Conservation (phyloP, 768 basidiomycete species). For the Amanita exitialis region DNA sequence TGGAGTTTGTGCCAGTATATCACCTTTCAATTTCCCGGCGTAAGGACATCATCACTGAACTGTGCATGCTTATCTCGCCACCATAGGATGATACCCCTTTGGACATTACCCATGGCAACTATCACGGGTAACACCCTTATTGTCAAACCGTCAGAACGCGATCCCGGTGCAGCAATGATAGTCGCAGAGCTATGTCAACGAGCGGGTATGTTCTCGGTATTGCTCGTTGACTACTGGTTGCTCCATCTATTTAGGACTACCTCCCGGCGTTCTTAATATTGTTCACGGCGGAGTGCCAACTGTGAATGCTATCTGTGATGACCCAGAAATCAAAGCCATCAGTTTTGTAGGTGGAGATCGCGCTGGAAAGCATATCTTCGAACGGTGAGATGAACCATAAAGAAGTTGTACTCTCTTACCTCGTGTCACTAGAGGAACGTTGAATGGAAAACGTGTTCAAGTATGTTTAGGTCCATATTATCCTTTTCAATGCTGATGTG, state of each 20-base stretch:
- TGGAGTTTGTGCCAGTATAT: conserved; percentile 80
- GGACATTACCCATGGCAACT: conserved; percentile 87
- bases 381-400: conserved; percentile 37
- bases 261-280: conserved; percentile 84
- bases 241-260: conserved; percentile 39
- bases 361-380: conserved; percentile 91
- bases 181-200: conserved; percentile 90
- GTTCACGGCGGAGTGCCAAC: conserved; percentile 87
- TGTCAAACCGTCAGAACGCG: conserved; percentile 92
- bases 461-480: conserved; percentile 18
- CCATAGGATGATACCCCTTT: conserved; percentile 86
- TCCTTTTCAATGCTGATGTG: not conserved
- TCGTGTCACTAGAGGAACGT: conserved; percentile 48
- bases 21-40: conserved; percentile 91
- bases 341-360: conserved; percentile 93
- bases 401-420: conserved; percentile 4
- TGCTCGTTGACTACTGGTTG: conserved; percentile 1
- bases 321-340: conserved; percentile 86
- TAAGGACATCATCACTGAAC: conserved; percentile 23
- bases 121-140: conserved; percentile 91
- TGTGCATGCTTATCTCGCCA: not conserved
- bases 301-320: conserved; percentile 91
- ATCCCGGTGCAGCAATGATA: conserved; percentile 96
- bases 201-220: conserved; percentile 40
- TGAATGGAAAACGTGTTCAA: conserved; percentile 85